Conservation (phyloP, 1,284 basidiomycete genomes). For the Vanrija sp. region DNA sequence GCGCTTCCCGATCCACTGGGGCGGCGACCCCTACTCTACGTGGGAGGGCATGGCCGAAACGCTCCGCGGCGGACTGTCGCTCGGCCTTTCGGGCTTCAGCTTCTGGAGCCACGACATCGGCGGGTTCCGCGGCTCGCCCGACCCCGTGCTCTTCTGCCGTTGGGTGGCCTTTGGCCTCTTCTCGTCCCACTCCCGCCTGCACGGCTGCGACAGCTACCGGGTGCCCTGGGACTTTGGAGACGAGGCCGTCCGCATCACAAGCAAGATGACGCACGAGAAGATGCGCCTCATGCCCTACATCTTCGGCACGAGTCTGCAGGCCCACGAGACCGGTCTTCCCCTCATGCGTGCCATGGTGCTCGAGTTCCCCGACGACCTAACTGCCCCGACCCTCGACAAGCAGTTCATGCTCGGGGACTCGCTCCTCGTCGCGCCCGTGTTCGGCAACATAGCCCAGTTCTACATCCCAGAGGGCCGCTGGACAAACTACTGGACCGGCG, state of each 20-base stretch:
- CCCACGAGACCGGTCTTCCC: constrained; percentile 59
- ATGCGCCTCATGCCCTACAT: constrained; percentile 71
- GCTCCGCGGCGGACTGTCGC: constrained; percentile 62
- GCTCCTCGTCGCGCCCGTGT: constrained; percentile 69
- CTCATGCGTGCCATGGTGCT: constrained; percentile 69
- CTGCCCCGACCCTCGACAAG: constrained; percentile 61
- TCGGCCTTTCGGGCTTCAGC: constrained; percentile 65
- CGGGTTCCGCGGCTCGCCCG: constrained; percentile 58
- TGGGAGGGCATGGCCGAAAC: constrained; percentile 75
- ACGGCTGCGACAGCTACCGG: constrained; percentile 67
- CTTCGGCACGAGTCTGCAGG: constrained; percentile 62
- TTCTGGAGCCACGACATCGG: constrained; percentile 72
- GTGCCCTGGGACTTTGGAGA: constrained; percentile 73
- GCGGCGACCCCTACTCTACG: constrained; percentile 71
- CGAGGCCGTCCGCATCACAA: constrained; percentile 62
- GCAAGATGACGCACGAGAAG: constrained; percentile 62
- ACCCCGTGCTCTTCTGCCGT: constrained; percentile 61
- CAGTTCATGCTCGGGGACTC: constrained; percentile 65
- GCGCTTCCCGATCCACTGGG: constrained; percentile 59
- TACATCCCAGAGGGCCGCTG: constrained; percentile 67
- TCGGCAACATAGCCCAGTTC: constrained; percentile 60
- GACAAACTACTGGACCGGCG: constrained; percentile 54
- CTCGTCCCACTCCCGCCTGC: constrained; percentile 58
- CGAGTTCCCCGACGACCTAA: constrained; percentile 65
- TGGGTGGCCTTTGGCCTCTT: constrained; percentile 63